Evolutionary conservation across 106 monocot species (phyloP), one percentile per base, ranked within the genome.

Genomic region (Apostasia shenzhenica): DNA sequence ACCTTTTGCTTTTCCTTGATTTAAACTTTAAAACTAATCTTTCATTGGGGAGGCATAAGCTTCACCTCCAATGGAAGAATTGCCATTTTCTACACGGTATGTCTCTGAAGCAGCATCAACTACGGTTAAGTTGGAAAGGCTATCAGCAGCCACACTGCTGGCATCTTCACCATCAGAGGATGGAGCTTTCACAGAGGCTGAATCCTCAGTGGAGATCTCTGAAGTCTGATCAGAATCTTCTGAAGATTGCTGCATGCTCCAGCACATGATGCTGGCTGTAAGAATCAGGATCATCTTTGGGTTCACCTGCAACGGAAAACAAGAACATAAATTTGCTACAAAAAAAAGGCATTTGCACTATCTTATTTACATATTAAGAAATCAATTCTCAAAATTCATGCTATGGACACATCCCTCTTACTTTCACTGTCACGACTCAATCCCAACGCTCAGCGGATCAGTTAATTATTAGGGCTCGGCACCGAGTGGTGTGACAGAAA

Each of bases 201-300:
- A 55, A 41, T 69, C 74, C 6, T 68, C 66, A 0, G 78, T 44
- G 0, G 76, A 76, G 2, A 72, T 5, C 51, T 84, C 70, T n/a
- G 82, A 71, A 1, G 70, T 40, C 48, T 26, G 26, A 48, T 77
- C 69, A 2, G 72, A 54, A 37, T 66, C 55, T 53, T 67, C 63
- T 3, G 73, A 56, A 44, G 67, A 56, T 57, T 77, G 80, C 42
- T 77, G 76, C 54, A 86, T 63, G 80, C 82, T 82, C 86, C 86
- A 86, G 58, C 80, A 86, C 86, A 86, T 86, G 57, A 86, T 82
- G 71, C 82, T 86, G 14, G 82, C 86, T 10, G 82, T 80, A 3
- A 86, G 71, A 1, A 77, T 77, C 4, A 86, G 82, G 45, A 82
- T 80, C 86, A 86, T 82, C 80, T 86, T 86, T 43, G 77, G 79